Evolutionary conservation across 2,329 filamentous ascomycete genomes (phyloP).

Genomic region (Ophiostoma sp.): DNA sequence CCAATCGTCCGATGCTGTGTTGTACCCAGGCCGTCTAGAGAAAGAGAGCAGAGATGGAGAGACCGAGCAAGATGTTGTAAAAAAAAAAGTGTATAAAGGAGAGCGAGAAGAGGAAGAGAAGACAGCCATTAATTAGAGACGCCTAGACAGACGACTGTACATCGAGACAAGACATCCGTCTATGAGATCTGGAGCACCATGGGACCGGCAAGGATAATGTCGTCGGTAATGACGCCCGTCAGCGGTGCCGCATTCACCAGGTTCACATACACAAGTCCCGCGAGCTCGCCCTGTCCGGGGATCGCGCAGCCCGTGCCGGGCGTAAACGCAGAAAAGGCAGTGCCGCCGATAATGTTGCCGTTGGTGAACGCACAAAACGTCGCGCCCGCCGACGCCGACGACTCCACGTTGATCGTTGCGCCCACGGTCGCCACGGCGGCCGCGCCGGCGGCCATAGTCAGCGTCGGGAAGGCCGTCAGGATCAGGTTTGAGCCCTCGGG

Average conservation of each 20-base stretch:
- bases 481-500: constrained; percentile 60
- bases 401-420: constrained; percentile 45
- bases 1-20: neutral
- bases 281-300: constrained; percentile 49
- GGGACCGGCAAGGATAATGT: constrained; percentile 61
- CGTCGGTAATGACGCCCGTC: constrained; percentile 52
- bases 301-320: constrained; percentile 53
- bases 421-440: constrained; percentile 41
- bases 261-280: constrained; percentile 62
- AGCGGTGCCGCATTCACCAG: constrained; percentile 52
- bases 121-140: neutral
- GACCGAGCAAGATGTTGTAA: neutral
- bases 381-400: constrained; percentile 46
- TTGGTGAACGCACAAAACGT: constrained; percentile 64
- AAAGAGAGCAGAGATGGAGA: neutral
- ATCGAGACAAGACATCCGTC: neutral
- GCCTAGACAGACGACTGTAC: neutral
- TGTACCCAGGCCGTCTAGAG: neutral
- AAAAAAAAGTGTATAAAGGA: neutral
- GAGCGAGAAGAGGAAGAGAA: neutral
- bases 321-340: constrained; percentile 54
- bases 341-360: constrained; percentile 53
- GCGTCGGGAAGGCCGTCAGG: constrained; percentile 57
- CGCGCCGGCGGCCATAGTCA: constrained; percentile 47
- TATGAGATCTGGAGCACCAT: constrained; percentile 52